Percentiles rank a stretch among this genome's conserved stretches.
Evolutionary conservation across 2,329 filamentous ascomycete genomes (phyloP).

Genomic region (Alternaria longipes): DNA sequence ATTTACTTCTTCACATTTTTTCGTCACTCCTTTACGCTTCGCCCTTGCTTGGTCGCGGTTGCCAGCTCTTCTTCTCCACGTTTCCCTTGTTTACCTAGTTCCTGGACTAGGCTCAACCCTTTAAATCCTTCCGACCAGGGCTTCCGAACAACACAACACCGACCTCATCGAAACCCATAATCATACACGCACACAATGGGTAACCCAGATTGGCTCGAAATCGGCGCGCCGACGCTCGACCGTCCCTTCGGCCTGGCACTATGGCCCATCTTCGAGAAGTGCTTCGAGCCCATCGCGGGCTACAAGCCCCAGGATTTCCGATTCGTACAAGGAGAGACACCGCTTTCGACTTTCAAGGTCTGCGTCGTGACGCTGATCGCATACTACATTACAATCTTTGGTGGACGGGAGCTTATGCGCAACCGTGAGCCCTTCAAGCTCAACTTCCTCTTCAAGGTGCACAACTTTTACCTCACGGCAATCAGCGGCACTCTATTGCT

Average conservation of each 20-base stretch:
- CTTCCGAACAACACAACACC: conserved; percentile 12
- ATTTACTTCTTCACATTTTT: conserved; percentile 34
- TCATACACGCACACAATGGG: conserved; percentile 54
- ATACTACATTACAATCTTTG: conserved; percentile 95
- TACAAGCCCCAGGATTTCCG: conserved; percentile 87
- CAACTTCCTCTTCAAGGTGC: conserved; percentile 88
- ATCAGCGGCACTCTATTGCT: conserved; percentile 83
- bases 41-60: conserved; percentile 30
- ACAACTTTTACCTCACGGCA: conserved; percentile 92
- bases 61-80: conserved; percentile 25
- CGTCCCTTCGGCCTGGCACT: conserved; percentile 89
- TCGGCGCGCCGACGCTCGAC: conserved; percentile 79
- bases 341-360: conserved; percentile 88
- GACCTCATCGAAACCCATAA: conserved; percentile 8
- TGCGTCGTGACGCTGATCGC: conserved; percentile 80
- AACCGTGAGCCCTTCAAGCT: conserved; percentile 85
- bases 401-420: conserved; percentile 91
- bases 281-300: conserved; percentile 77
- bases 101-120: conserved; percentile 19
- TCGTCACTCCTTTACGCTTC: conserved; percentile 45
- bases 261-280: conserved; percentile 95
- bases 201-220: conserved; percentile 62
- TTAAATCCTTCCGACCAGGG: conserved; percentile 11
- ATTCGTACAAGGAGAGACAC: conserved; percentile 82
- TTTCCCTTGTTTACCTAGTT: conserved; percentile 25